phyloP scores from a whole-genome alignment of 306 rosid species.

The Prunus davidiana region DNA sequence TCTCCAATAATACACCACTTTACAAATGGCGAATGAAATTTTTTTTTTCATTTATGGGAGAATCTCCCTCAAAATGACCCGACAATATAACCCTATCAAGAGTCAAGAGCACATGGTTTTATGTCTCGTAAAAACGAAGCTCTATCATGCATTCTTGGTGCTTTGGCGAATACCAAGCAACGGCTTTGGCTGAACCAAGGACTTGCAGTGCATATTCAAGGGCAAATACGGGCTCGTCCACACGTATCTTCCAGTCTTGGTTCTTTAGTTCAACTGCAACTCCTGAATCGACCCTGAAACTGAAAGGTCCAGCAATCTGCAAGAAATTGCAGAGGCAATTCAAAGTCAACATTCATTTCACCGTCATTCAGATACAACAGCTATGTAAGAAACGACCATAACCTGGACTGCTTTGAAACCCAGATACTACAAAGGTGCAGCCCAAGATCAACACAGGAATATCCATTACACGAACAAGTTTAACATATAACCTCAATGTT shows the following conservation, averaged over 20 bases:
- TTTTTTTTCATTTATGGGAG: background rate
- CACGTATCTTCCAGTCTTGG: slow-evolving; percentile 28
- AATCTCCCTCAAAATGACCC: slow-evolving; percentile 4
- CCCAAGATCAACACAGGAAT: background rate
- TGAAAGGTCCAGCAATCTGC: slow-evolving; percentile 87
- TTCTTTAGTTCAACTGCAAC: slow-evolving; percentile 56
- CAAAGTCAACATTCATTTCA: background rate
- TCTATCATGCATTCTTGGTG: slow-evolving; percentile 83
- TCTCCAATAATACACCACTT: background rate
- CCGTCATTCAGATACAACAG: background rate
- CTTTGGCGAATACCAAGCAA: slow-evolving; percentile 92
- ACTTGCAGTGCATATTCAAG: slow-evolving; percentile 78
- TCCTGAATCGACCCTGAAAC: slow-evolving; percentile 81
- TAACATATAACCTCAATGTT: background rate
- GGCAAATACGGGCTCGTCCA: slow-evolving; percentile 68
- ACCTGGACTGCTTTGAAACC: no score
- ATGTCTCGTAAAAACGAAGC: slow-evolving; percentile 85
- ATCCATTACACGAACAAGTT: background rate
- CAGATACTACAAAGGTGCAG: background rate
- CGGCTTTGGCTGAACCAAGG: slow-evolving; percentile 93
- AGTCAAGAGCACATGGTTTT: slow-evolving; percentile 3
- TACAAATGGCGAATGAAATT: background rate
- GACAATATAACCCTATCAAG: background rate
- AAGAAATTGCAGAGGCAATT: slow-evolving; percentile 1
- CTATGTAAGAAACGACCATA: background rate